Base-by-base conservation (phyloP, 352 stramenopile species). In the Globisporangium barbulae region DNA sequence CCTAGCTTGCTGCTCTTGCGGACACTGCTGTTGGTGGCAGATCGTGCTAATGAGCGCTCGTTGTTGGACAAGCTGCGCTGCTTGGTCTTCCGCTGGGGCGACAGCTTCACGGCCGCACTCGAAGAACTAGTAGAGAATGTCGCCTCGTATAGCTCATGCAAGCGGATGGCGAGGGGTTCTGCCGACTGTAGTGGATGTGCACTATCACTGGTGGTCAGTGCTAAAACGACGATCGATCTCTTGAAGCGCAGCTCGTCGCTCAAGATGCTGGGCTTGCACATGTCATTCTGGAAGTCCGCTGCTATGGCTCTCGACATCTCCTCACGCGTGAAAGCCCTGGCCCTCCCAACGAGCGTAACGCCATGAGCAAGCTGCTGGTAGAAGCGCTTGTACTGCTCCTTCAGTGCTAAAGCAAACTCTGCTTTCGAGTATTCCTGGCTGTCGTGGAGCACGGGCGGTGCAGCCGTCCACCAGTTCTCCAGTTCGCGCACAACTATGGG, bases 311-410 rank as follows among this genome's bases (percentile, higher is more conserved):
- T 59, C 53, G 19, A 17, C 2, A 31, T 9, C 15, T 62, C 19
- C 22, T 62, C 39, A 1, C 8, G 21, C 0, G 39, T 13, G 22
- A 53, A 25, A 6, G 22, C 21, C 5, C 17, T 2, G 33, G 12
- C 12, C 3, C 21, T 62, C 3, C 17, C 22, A 21, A 49, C 2
- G 7, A n/a, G 37, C n/a, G 13, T 25, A 17, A 53, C 8, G 10
- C 22, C 37, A 21, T 15, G 41, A 17, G 35, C 56, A 5, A 62
- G 56, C 25, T 42, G 56, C 39, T 53, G 37, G 19, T 62, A 62
- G 22, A 62, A 52, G 25, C 2, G 30, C 30, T 25, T 1, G 4
- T 62, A 62, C 10, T n/a, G 13, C 3, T 25, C 39, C 2, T 45
- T 62, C 12, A 21, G 6, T 25, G 53, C 5, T 47, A n/a, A 10